Evolutionary conservation across 305 asterid species (phyloP).

Genomic region (Ruellia speciosa): DNA sequence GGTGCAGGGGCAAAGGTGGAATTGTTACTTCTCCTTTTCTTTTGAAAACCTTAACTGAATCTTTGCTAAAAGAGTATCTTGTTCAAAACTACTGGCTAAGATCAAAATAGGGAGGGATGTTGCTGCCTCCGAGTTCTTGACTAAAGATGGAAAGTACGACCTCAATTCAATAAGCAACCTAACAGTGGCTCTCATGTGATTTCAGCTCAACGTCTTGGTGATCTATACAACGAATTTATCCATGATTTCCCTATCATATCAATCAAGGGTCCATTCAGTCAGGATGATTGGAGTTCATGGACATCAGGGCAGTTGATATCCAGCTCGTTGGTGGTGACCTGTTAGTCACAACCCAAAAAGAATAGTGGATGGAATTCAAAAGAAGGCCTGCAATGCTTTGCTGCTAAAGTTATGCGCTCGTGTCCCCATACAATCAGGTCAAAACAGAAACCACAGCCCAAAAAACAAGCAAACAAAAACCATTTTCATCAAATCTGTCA

Average conservation of each 20-base stretch:
- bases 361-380: conserved; percentile 90
- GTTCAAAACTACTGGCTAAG: no score
- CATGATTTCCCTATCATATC: conserved; percentile 91
- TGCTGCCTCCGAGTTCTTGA: conserved; percentile 63
- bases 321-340: conserved; percentile 97
- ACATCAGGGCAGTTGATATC: conserved; percentile 70
- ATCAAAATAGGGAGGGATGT: conserved; percentile 36
- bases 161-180: conserved; percentile 83
- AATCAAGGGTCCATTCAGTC: conserved; percentile 96
- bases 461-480: neutral
- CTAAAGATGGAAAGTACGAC: conserved; percentile 50
- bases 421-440: no score
- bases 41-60: no score
- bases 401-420: conserved; percentile 53
- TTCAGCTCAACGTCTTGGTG: conserved; percentile 61
- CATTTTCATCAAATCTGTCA: neutral
- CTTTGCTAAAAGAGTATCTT: no score
- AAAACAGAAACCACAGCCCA: no score
- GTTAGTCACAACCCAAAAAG: conserved; percentile 88
- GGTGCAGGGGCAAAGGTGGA: no score
- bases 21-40: no score
- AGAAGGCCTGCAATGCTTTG: conserved; percentile 92
- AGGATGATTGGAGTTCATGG: conserved; percentile 98
- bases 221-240: conserved; percentile 71
- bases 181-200: conserved; percentile 90